Evolutionary conservation across 2,329 filamentous ascomycete species (phyloP), one percentile per base, ranked within the genome.

Genomic region (Nemania diffusa): DNA sequence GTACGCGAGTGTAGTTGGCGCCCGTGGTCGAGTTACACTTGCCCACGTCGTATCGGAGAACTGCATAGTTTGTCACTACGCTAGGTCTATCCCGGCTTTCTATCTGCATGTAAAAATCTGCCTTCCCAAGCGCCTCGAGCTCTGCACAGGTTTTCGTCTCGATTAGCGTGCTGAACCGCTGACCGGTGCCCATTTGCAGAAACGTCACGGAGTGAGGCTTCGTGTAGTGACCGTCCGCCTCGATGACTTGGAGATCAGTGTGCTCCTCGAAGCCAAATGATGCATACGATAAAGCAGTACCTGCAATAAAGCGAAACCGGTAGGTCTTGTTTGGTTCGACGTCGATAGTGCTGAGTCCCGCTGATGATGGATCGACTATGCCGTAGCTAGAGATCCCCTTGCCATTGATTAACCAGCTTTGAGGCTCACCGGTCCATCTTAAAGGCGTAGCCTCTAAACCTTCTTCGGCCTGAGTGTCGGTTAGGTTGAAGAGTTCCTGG

Each of bases 351-450:
- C 50, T 50, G 22, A 68, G 34, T n/a, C 37, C 27, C 20, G 57
- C 65, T 1, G 65, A 29, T 1, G 65, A 58, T 0, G 65, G 51
- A 37, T 68, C 62, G 27, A 68, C 62, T 17, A 68, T 62, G 32
- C 65, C 62, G 5, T 55, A 55, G 37, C 24, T 65, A 13, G 65
- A 65, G 11, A 68, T 61, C 17, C 65, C 65, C 26, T 68, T 65
- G 51, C 65, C 65, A 26, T 68, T 68, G 29, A 68, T 68, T 11
- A 68, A 13, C 65, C 61, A 68, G 44, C 61, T 57, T n/a, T 62
- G 27, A 26, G 62, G 57, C 5, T 68, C 65, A 1, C 65, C 65
- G 1, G 62, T 24, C 65, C 65, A 68, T 8, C 20, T n/a, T 11
- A 68, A 17, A 1, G 62, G 62, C 13, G 57, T 57, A 20, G 65